A percentile compares a stretch with the other conserved stretches of the same genome.
phyloP scores from a whole-genome alignment of 371 early-diverging fungal genomes.

The Vairimorpha necatrix region DNA sequence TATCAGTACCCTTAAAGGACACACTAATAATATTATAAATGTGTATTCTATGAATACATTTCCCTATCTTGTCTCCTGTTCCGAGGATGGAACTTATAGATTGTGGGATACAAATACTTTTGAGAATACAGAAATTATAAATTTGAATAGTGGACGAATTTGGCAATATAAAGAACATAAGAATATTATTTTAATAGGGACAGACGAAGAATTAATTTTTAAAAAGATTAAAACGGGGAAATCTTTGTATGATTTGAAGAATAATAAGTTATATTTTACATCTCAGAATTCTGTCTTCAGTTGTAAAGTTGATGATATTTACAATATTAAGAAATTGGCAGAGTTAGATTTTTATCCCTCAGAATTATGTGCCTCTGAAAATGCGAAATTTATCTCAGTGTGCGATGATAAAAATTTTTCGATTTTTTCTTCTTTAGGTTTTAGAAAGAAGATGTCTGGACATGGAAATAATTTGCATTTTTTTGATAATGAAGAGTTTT shows the following conservation, averaged over 20 bases:
- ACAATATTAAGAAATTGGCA: slow-evolving; percentile 16
- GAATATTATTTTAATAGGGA: slow-evolving; percentile 48
- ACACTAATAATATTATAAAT: slow-evolving; percentile 58
- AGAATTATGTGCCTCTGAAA: slow-evolving; percentile 12
- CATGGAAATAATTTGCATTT: slow-evolving; percentile 41
- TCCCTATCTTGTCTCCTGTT: slow-evolving; percentile 45
- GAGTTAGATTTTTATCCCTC: slow-evolving; percentile 22
- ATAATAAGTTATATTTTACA: slow-evolving; percentile 38
- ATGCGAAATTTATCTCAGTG: slow-evolving; percentile 40
- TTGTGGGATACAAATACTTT: slow-evolving; percentile 56
- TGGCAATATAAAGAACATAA: slow-evolving; percentile 51
- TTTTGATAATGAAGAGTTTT: slow-evolving; percentile 28
- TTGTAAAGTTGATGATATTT: slow-evolving; percentile 12
- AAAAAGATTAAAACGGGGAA: slow-evolving; percentile 16
- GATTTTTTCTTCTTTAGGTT: slow-evolving; percentile 44
- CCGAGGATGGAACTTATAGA: slow-evolving; percentile 55
- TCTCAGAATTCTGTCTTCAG: slow-evolving; percentile 3
- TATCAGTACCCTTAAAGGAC: slow-evolving; percentile 52
- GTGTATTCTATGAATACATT: slow-evolving; percentile 16
- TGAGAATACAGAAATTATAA: slow-evolving; percentile 36
- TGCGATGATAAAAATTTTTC: slow-evolving; percentile 8
- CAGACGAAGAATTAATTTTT: slow-evolving; percentile 60
- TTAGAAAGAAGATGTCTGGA: slow-evolving; percentile 37
- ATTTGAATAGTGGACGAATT: slow-evolving; percentile 44
- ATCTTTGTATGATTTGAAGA: slow-evolving; percentile 12